Conservation (phyloP, 352 stramenopile genomes). For the Thalassiosira hispida region DNA sequence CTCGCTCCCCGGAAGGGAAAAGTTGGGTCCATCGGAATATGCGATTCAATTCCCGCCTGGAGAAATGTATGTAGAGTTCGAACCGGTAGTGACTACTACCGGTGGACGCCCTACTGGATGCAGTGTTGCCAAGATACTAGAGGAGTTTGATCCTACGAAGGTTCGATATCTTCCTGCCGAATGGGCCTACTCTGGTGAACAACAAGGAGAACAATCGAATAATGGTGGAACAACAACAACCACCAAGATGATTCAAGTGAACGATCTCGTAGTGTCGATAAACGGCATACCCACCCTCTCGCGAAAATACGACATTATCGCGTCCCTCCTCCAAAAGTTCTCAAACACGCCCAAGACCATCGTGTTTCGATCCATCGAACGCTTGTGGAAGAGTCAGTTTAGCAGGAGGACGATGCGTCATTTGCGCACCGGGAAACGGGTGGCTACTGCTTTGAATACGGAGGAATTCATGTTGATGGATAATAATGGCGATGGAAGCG, state of each 20-base stretch:
- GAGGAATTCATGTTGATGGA: too few species aligned
- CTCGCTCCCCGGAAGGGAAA: not conserved
- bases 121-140: constrained; percentile 32
- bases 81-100: constrained; percentile 27
- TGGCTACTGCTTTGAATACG: constrained; percentile 44
- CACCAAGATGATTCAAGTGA: constrained; percentile 36
- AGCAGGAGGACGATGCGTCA: constrained; percentile 42
- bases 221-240: not conserved
- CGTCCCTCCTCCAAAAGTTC: constrained; percentile 34
- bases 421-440: constrained; percentile 28
- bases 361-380: constrained; percentile 54
- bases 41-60: constrained; percentile 47
- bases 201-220: not conserved
- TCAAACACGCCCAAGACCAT: constrained; percentile 23
- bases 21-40: constrained; percentile 44
- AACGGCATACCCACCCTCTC: constrained; percentile 50
- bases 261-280: constrained; percentile 56
- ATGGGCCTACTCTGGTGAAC: not conserved
- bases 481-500: too few species aligned
- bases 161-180: constrained; percentile 1
- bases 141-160: constrained; percentile 25
- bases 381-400: constrained; percentile 38
- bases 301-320: constrained; percentile 33
- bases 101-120: constrained; percentile 40
- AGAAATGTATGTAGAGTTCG: constrained; percentile 42